Evolutionary conservation across 75 land plant species (phyloP).

Genomic region (Chamaecyparis obtusa): DNA sequence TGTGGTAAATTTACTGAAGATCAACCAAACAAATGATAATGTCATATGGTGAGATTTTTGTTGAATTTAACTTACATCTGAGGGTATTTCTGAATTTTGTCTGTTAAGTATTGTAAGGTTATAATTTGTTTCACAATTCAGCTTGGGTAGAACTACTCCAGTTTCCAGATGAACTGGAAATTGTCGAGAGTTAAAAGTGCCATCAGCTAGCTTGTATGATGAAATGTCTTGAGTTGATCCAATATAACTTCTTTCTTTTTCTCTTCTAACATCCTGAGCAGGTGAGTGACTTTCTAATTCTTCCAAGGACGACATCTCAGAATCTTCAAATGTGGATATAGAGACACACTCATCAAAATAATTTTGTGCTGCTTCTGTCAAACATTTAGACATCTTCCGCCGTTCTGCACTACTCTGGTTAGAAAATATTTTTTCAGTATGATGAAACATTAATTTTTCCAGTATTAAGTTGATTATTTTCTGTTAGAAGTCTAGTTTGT

Average conservation of each 20-base stretch:
- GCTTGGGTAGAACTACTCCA: not conserved
- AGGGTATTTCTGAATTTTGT: not conserved
- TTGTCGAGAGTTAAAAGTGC: slow-evolving; percentile 1
- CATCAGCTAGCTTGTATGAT: not conserved
- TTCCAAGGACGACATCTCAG: slow-evolving; percentile 60
- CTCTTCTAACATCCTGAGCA: slow-evolving; percentile 11
- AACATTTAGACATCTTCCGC: slow-evolving; percentile 46
- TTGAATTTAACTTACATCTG: not conserved
- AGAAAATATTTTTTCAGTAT: slow-evolving; percentile 1
- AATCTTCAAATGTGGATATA: slow-evolving; percentile 65
- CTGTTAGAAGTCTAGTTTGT: not conserved
- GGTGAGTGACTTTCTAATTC: slow-evolving; percentile 21
- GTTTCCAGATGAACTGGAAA: slow-evolving; percentile 15
- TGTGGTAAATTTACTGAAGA: not conserved
- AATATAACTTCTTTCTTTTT: not conserved
- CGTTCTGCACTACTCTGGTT: slow-evolving; percentile 44
- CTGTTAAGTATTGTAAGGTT: not conserved
- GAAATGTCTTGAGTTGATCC: slow-evolving; percentile 13
- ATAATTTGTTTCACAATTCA: not conserved
- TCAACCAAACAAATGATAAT: not conserved
- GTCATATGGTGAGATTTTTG: not conserved
- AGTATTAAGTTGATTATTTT: slow-evolving; percentile 10
- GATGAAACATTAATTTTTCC: not conserved
- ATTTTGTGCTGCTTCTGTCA: slow-evolving; percentile 75
- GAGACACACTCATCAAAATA: slow-evolving; percentile 94